Conservation (phyloP, 345 rosid species). For the Clarkia xantiana region DNA sequence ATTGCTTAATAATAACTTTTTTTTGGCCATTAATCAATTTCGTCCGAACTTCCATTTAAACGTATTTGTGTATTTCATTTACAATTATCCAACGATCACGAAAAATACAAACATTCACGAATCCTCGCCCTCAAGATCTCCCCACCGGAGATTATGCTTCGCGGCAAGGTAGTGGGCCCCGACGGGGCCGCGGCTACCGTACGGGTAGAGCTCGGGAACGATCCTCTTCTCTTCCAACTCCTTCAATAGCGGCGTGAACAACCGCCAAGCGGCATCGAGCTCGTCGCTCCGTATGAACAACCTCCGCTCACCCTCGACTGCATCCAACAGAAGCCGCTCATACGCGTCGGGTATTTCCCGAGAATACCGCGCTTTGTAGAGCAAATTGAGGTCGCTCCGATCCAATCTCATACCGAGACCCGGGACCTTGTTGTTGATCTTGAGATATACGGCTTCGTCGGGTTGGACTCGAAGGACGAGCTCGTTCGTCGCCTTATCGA, state of each 20-base stretch:
- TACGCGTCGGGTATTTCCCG: conserved; percentile 81
- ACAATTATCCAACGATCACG: too few species aligned
- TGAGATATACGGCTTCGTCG: conserved; percentile 89
- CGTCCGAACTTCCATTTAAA: too few species aligned
- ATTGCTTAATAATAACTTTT: too few species aligned
- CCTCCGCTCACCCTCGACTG: conserved; percentile 71
- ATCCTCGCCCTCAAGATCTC: conserved; percentile 50
- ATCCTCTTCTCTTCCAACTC: conserved; percentile 59
- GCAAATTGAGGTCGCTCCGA: conserved; percentile 74
- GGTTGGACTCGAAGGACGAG: conserved; percentile 90
- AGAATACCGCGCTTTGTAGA: conserved; percentile 56
- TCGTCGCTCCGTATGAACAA: conserved; percentile 82
- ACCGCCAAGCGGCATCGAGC: conserved; percentile 76
- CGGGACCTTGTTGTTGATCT: conserved; percentile 92
- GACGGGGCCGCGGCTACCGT: conserved; percentile 85
- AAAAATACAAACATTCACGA: conserved; percentile 1
- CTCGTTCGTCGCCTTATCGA: conserved; percentile 75
- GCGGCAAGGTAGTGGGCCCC: conserved; percentile 91
- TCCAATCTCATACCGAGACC: conserved; percentile 93
- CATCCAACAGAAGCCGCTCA: conserved; percentile 79
- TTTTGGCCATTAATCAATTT: too few species aligned
- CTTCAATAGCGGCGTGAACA: conserved; percentile 62
- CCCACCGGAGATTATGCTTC: conserved; percentile 82
- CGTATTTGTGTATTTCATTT: too few species aligned
- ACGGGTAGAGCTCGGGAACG: conserved; percentile 69